Evolutionary conservation across 2,329 filamentous ascomycete genomes (phyloP).

Genomic region (Pseudocercospora crystallina): DNA sequence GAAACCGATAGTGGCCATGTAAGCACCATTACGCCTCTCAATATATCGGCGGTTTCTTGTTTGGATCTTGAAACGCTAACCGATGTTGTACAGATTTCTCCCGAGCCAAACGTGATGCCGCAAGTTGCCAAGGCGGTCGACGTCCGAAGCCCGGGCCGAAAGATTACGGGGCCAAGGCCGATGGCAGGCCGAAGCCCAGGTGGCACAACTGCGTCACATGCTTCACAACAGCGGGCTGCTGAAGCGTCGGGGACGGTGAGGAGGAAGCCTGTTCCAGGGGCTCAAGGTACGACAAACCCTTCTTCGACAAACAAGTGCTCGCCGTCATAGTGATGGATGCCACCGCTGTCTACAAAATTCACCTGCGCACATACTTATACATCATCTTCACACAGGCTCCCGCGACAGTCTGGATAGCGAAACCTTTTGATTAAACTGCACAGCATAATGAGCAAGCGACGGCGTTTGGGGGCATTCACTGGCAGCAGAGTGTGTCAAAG

Average conservation of each 20-base stretch:
- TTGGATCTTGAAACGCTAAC: constrained; percentile 1
- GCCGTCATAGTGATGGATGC: constrained; percentile 1
- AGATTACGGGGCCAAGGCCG: constrained; percentile 48
- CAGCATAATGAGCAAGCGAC: neutral
- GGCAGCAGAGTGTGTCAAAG: no score
- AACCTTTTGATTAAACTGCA: constrained; percentile 17
- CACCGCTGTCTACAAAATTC: neutral
- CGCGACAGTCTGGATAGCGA: constrained; percentile 24
- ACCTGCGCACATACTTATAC: neutral
- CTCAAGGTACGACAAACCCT: constrained; percentile 23
- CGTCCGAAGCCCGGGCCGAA: constrained; percentile 39
- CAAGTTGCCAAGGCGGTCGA: constrained; percentile 29
- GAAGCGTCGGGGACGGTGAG: constrained; percentile 23
- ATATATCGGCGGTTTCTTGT: neutral
- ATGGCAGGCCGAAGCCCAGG: constrained; percentile 35
- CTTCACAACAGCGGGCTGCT: no score
- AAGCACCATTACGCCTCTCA: neutral
- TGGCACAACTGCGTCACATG: no score
- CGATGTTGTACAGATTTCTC: constrained; percentile 24
- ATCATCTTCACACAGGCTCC: constrained; percentile 13
- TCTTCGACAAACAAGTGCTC: neutral
- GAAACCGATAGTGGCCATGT: constrained; percentile 44
- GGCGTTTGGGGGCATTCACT: neutral
- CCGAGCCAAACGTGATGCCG: constrained; percentile 25
- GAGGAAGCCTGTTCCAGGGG: constrained; percentile 30